Conservation (phyloP, 768 basidiomycete genomes). For the Suillus cothurnatus region DNA sequence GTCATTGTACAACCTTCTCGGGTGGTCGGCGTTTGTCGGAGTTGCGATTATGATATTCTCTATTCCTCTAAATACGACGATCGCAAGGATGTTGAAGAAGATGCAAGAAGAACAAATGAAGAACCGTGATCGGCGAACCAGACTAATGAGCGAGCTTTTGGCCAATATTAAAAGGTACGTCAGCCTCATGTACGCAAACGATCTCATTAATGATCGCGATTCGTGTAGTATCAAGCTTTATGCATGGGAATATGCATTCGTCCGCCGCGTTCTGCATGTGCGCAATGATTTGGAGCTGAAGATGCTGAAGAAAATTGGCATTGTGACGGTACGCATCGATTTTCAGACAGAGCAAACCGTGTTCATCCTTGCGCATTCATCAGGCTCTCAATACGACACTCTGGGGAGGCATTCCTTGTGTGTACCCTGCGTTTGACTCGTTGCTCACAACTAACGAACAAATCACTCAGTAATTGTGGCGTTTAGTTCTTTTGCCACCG, state of each 20-base stretch:
- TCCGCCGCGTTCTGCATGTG: constrained; percentile 74
- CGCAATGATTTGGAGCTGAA: constrained; percentile 82
- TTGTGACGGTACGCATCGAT: constrained; percentile 54
- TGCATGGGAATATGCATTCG: constrained; percentile 94
- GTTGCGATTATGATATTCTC: constrained; percentile 88
- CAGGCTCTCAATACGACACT: constrained; percentile 62
- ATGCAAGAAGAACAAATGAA: constrained; percentile 94
- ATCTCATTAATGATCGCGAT: neutral
- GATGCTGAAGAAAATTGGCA: constrained; percentile 82
- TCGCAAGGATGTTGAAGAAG: constrained; percentile 68
- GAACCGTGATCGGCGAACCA: constrained; percentile 80
- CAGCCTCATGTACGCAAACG: neutral
- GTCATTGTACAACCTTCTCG: constrained; percentile 86
- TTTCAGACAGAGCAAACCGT: neutral
- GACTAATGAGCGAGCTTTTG: constrained; percentile 92
- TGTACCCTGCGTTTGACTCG: constrained; percentile 5
- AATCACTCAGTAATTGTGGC: constrained; percentile 60
- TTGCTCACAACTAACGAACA: constrained; percentile 3
- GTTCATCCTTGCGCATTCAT: neutral
- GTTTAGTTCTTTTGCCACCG: constrained; percentile 80
- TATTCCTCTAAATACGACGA: constrained; percentile 71
- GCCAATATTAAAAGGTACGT: constrained; percentile 82
- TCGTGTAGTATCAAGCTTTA: constrained; percentile 80
- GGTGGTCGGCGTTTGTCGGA: constrained; percentile 90
- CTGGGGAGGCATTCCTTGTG: constrained; percentile 69